Evolutionary conservation across 345 rosid species (phyloP).

Genomic region (Mangifera indica): DNA sequence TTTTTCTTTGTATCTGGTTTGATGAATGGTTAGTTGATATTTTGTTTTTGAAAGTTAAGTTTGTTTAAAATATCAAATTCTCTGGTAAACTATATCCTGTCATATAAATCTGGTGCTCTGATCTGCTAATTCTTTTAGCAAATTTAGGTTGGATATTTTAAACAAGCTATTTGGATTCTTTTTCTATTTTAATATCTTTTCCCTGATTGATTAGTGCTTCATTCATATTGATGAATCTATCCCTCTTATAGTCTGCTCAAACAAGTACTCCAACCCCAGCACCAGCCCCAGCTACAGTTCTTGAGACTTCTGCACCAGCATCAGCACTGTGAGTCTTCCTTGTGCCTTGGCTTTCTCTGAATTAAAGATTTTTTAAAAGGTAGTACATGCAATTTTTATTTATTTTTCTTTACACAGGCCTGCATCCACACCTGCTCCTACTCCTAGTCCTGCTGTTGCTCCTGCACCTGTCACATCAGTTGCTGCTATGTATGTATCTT

Average conservation of each 20-base stretch:
- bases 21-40: too few species aligned
- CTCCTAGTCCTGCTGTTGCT: slow-evolving; percentile 24
- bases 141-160: neutral
- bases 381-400: neutral
- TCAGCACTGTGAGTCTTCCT: slow-evolving; percentile 29
- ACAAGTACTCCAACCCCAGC: slow-evolving; percentile 37
- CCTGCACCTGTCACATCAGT: slow-evolving; percentile 32
- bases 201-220: neutral
- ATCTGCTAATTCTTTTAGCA: neutral
- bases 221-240: neutral
- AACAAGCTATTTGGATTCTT: neutral
- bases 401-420: slow-evolving; percentile 27
- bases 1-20: too few species aligned
- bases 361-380: neutral
- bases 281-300: slow-evolving; percentile 28
- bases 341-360: neutral
- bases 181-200: neutral
- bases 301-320: slow-evolving; percentile 34
- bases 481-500: slow-evolving; percentile 26
- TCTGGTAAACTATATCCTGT: too few species aligned
- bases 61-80: neutral
- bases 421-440: slow-evolving; percentile 20
- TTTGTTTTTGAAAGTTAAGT: too few species aligned
- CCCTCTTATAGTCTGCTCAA: slow-evolving; percentile 43
- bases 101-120: neutral